Percentiles rank a stretch among this genome's conserved stretches.
These are phyloP conservation scores for Coniosporium uncinatum DNA, from an alignment of 2,329 filamentous ascomycete species.

Conservation along the genomic window DNA sequence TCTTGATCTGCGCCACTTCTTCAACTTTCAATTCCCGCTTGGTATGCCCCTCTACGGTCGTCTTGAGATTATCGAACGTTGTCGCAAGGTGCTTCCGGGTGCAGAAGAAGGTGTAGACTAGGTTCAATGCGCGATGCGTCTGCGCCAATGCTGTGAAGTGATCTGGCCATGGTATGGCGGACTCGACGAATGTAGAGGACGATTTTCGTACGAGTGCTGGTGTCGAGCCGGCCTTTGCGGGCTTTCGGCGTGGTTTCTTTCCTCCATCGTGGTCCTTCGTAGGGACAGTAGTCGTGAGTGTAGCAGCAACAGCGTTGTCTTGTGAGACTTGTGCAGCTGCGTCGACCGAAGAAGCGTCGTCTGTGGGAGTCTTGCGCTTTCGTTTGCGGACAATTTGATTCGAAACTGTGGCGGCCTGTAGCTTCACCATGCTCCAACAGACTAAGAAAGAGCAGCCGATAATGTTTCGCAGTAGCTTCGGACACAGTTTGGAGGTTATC, in stretches of 20 bases:
- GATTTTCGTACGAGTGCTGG: conserved; percentile 32
- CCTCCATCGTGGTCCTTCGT: conserved; percentile 54
- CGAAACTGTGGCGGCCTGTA: conserved; percentile 38
- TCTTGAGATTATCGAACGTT: conserved; percentile 83
- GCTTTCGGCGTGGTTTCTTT: conserved; percentile 39
- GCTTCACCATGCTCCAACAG: conserved; percentile 27
- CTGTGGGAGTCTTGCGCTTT: conserved; percentile 21
- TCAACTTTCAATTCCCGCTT: conserved; percentile 63
- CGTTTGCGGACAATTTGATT: conserved; percentile 31
- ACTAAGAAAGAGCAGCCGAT: too few species aligned
- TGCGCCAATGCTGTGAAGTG: conserved; percentile 67
- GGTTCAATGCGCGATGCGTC: conserved; percentile 79
- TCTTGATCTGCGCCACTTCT: conserved; percentile 79
- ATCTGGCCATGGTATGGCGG: conserved; percentile 64
- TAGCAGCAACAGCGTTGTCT: not conserved
- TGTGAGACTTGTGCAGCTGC: not conserved
- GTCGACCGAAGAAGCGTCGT: not conserved
- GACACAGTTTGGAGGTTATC: too few species aligned
- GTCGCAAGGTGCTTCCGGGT: conserved; percentile 90
- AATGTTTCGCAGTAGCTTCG: too few species aligned
- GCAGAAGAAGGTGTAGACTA: conserved; percentile 93
- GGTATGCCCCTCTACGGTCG: conserved; percentile 79
- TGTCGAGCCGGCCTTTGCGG: conserved; percentile 26
- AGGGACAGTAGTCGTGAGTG: conserved; percentile 24
- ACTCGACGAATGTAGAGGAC: conserved; percentile 45